Percentiles rank a stretch among this genome's conserved stretches.
These are phyloP conservation scores for Rhamnella rubrinervis DNA, from an alignment of 331 rosid species.

Conservation along the genomic window DNA sequence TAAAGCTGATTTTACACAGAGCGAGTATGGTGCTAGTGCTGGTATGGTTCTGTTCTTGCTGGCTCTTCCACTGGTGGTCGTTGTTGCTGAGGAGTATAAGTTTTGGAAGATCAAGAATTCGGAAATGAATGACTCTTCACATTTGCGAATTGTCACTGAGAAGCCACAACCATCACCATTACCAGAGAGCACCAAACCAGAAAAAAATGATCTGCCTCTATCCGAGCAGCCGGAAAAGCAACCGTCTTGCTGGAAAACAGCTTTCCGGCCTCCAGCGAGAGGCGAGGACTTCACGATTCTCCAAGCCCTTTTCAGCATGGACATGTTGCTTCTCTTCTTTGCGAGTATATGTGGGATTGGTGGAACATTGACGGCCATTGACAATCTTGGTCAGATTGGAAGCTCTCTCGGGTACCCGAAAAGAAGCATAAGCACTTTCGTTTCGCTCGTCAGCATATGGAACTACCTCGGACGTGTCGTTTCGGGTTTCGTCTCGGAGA, in stretches of 20 bases:
- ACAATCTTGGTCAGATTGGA: conserved; percentile 45
- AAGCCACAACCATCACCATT: neutral
- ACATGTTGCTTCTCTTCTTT: conserved; percentile 40
- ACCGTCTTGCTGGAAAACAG: conserved; percentile 35
- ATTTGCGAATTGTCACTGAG: conserved; percentile 15
- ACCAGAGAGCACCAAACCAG: no score
- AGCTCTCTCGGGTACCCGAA: conserved; percentile 27
- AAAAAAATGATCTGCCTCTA: no score
- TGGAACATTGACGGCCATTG: conserved; percentile 45
- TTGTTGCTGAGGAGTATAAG: conserved; percentile 36
- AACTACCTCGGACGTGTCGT: conserved; percentile 44
- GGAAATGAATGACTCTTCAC: neutral
- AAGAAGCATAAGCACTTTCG: conserved; percentile 34
- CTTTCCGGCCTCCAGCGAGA: conserved; percentile 34
- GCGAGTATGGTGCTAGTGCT: conserved; percentile 34
- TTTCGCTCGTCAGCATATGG: conserved; percentile 49
- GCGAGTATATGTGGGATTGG: conserved; percentile 42
- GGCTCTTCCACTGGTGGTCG: conserved; percentile 37
- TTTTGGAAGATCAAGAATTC: conserved; percentile 17
- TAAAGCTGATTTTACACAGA: neutral
- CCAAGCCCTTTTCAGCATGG: conserved; percentile 49
- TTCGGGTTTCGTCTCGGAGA: conserved; percentile 39
- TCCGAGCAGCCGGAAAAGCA: neutral
- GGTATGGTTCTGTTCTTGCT: conserved; percentile 37
- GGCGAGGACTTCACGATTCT: conserved; percentile 54